Conservation (phyloP, 306 rosid genomes). For the Fagus crenata region DNA sequence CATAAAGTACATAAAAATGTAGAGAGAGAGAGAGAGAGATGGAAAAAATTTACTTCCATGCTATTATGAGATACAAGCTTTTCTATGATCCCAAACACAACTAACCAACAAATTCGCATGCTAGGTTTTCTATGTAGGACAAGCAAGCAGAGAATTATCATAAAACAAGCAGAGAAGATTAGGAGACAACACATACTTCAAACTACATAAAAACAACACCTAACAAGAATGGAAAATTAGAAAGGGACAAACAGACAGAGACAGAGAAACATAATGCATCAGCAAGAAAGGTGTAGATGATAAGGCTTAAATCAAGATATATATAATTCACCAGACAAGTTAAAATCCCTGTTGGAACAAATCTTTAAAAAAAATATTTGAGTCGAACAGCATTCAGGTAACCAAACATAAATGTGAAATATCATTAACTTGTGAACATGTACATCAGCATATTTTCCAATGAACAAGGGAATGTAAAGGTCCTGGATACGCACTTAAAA, state of each 20-base stretch:
- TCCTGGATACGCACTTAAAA: background rate
- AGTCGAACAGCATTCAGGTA: background rate
- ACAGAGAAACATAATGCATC: background rate
- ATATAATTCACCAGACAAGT: background rate
- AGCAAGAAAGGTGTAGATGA: background rate
- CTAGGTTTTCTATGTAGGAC: background rate
- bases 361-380: background rate
- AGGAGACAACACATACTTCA: background rate
- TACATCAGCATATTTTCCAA: background rate
- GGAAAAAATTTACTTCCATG: background rate
- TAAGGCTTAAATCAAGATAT: background rate
- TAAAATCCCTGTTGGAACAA: background rate
- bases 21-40: background rate
- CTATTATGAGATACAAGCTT: background rate
- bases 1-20: too few relatives aligned
- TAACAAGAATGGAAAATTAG: background rate
- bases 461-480: background rate
- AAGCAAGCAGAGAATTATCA: background rate
- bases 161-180: background rate
- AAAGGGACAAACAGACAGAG: background rate
- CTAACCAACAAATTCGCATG: background rate
- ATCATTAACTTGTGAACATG: background rate
- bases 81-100: too few relatives aligned
- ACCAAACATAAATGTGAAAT: background rate
- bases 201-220: background rate